A percentile compares a stretch with the other conserved stretches of the same genome.
phyloP scores from a whole-genome alignment of 495 filamentous ascomycete genomes.

The Saxophila tyrrhenica region DNA sequence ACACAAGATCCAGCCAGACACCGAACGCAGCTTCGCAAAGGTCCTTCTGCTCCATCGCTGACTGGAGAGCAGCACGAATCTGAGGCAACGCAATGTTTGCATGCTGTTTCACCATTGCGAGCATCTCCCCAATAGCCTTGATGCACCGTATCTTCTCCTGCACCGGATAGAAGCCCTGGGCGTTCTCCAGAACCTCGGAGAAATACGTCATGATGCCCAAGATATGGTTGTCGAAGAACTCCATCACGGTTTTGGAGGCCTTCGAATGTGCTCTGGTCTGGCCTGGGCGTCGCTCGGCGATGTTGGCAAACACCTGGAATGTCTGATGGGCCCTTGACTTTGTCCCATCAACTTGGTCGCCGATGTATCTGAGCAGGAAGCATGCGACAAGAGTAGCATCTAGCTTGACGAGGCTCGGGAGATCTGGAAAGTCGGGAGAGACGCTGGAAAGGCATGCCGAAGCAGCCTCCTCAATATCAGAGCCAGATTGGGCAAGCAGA shows the following conservation, averaged over 20 bases:
- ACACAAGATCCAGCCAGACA: conserved; percentile 73
- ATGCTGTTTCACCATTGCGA: conserved; percentile 56
- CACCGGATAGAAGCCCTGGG: conserved; percentile 39
- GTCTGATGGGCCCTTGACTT: conserved; percentile 44
- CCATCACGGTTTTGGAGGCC: conserved; percentile 45
- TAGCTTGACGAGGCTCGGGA: conserved; percentile 58
- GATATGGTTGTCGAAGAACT: conserved; percentile 75
- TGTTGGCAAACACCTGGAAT: conserved; percentile 52
- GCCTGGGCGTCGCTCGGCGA: conserved; percentile 45
- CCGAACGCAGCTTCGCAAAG: conserved; percentile 67
- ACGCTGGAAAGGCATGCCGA: conserved; percentile 56
- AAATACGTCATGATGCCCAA: conserved; percentile 81
- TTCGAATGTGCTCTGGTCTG: conserved; percentile 39
- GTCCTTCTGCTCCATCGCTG: conserved; percentile 60
- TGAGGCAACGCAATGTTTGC: conserved; percentile 74
- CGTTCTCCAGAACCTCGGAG: conserved; percentile 69
- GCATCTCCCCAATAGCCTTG: conserved; percentile 77
- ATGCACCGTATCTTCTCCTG: conserved; percentile 63
- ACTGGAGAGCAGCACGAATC: conserved; percentile 79
- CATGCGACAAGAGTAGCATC: conserved; percentile 66
- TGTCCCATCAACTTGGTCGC: conserved; percentile 39
- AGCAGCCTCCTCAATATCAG: conserved; percentile 53
- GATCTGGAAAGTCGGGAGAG: conserved; percentile 55
- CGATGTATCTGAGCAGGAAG: conserved; percentile 73
- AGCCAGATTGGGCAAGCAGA: conserved; percentile 58